Evolutionary conservation across 129 eudicot genomes (phyloP), one percentile per base, ranked within the genome.

Genomic region (Centella asiatica): DNA sequence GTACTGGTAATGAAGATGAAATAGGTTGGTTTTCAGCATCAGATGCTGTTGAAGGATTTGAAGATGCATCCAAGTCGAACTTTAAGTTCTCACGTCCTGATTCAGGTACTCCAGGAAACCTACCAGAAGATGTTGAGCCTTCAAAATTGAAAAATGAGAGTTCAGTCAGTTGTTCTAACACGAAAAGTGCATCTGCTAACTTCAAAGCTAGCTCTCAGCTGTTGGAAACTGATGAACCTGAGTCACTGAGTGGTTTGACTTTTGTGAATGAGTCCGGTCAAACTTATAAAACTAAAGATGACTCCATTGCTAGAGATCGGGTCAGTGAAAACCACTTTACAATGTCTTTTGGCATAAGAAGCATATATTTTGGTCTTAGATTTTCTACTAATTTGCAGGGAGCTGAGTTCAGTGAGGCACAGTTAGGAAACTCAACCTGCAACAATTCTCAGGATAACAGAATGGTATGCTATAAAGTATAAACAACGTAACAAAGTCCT

Each of bases 11-110:
- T 64, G 82, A 80, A 66, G 95, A 72, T 70, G 85, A 72, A 20
- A 57, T 82, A 52, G 82, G 77, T 46, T 92, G 96, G 96, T 78
- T 81, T 70, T 57, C 86, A 64, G 78, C 86, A 63, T 65, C 78
- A 44, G 82, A 74, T 57, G 80, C 67, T 19, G 57, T 74, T 59
- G 95, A 65, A 64, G 88, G 83, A 45, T 62, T 75, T 31, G 78
- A 64, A 70, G 90, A 83, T 65, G 69, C 70, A 10, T 39, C 76
- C 57, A 76, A 79, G 53, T 66, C 85, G 25, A 74, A 72, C 53
- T 73, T 72, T 46, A 72, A 76, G 66, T 79, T 87, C 62, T 57
- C 85, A 15, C 66, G 77, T 66, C 76, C 80, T 19, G 79, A 73
- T 65, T 66, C 84, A 37, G 71, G 62, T 48, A 49, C 70, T 57